Evolutionary conservation across 1,139 yeast genomes (phyloP), one percentile per base, ranked within the genome.

Genomic region (Groenewaldozyma auringiensis): DNA sequence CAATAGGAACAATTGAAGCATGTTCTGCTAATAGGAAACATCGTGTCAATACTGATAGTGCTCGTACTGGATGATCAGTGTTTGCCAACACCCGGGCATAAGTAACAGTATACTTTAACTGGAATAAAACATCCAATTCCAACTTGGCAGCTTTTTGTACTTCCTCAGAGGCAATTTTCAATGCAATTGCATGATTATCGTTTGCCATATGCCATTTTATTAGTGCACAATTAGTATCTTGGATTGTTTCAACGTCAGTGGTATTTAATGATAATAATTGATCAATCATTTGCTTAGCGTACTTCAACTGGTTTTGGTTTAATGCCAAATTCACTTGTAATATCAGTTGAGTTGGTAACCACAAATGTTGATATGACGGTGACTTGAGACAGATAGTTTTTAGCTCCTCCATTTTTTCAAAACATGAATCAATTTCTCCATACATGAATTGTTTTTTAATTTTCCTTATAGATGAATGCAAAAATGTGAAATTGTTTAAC

Each of bases 81-180:
- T 47, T 41, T 20, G 47, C 35, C 38, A 60, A 38, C 2, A 52
- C 51, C 32, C 58, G 49, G 9, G 55, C 50, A 32, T 59, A 51
- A 13, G 58, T 45, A 6, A 54, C 43, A 45, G 56, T 48, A 35
- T 57, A 54, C 41, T 51, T 47, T 16, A 60, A 37, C 37, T 56
- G 55, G 43, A 49, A 53, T 4, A 49, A 36, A 9, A 59, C 42
- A 42, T 61, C 64, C n/a, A 48, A 37, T 2, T 48, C 48, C n/a
- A 44, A 31, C 36, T 47, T 42, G 16, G 45, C 44, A 9, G 49
- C 47, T 8, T 41, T 40, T 6, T 48, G 48, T 25, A 57, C 42
- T 6, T 41, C 43, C 13, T 45, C 44, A 42, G 46, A 41, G 3
- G 51, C 37, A 18, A 38, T 41, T 9, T 48, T 37, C 39, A 52